Evolutionary conservation across 2,329 filamentous ascomycete species (phyloP), one percentile per base, ranked within the genome.

Genomic region (Fusarium humuli): DNA sequence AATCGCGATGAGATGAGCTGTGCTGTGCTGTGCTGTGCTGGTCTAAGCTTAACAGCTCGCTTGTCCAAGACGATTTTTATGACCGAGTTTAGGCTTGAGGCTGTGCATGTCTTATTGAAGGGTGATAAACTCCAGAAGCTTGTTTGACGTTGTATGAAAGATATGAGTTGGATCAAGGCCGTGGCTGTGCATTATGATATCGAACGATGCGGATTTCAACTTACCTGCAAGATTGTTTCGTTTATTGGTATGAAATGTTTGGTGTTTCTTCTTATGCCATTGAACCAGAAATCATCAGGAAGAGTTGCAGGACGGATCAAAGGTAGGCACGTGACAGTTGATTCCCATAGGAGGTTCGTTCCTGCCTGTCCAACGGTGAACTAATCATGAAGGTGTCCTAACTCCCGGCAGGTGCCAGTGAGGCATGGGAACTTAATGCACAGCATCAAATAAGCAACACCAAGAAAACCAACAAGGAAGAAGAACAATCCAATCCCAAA

Each of bases 1-100:
- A 63, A 60, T 70, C 63, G 67, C 30, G 44, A 65, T 71, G 46
- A 42, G 52, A 53, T 41, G 37, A 29, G 47, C 63, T 46, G 46
- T 41, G 40, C 57, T 30, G 37, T n/a, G 40, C 57, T 30, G 37
- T n/a, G 18, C 20, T 34, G 10, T 11, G 18, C 13, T 20, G 18
- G 42, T 22, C 42, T 32, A 48, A 56, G 44, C 53, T 25, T 40
- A 60, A 61, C 29, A 54, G 55, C 44, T 55, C 47, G 55, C 37
- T 55, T 46, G 41, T 50, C 25, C 22, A 34, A 34, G 37, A 55
- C 25, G 55, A 57, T 41, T 30, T 61, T 37, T 61, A 61, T 52
- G 30, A 12, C 54, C 42, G 30, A 34, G 23, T 16, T 37, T 32
- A 49, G 54, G 54, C 23, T 52, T 49, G 55, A 53, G 63, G 56